A percentile compares a stretch with the other conserved stretches of the same genome.
Evolutionary conservation across 495 filamentous ascomycete species (phyloP).

Genomic region (Hypoxylon lienhwacheense): DNA sequence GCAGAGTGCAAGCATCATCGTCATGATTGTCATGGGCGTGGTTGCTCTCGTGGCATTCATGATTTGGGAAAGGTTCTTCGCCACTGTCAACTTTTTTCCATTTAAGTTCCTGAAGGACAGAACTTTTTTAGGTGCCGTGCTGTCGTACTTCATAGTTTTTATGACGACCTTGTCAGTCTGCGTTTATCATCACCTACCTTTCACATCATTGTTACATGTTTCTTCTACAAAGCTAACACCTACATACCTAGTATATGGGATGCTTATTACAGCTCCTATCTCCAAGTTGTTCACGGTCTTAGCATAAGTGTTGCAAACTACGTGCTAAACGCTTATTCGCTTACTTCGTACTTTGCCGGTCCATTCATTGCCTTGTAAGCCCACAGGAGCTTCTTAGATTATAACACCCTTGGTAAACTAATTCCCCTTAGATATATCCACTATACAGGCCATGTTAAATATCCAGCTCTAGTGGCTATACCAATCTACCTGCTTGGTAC

Average conservation of each 20-base stretch:
- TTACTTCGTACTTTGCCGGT: slow-evolving; percentile 66
- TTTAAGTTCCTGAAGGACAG: slow-evolving; percentile 60
- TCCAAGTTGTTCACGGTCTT: slow-evolving; percentile 69
- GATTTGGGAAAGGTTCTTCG: slow-evolving; percentile 58
- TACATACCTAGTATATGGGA: slow-evolving; percentile 15
- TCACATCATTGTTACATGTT: neutral
- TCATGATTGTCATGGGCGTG: slow-evolving; percentile 60
- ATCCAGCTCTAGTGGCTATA: slow-evolving; percentile 52
- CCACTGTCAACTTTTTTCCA: slow-evolving; percentile 59
- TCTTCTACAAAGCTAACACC: slow-evolving; percentile 41
- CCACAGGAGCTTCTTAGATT: slow-evolving; percentile 50
- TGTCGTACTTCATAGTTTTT: slow-evolving; percentile 51
- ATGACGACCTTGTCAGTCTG: slow-evolving; percentile 60
- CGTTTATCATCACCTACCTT: too few relatives aligned
- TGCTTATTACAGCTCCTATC: slow-evolving; percentile 67
- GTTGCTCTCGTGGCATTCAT: slow-evolving; percentile 56
- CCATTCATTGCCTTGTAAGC: slow-evolving; percentile 61
- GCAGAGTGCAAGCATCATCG: slow-evolving; percentile 56
- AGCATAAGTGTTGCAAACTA: slow-evolving; percentile 65
- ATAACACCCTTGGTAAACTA: slow-evolving; percentile 29
- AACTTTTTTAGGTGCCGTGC: slow-evolving; percentile 57
- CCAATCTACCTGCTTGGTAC: slow-evolving; percentile 62
- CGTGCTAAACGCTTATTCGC: slow-evolving; percentile 70
- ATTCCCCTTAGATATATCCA: slow-evolving; percentile 46
- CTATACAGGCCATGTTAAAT: slow-evolving; percentile 59